A percentile compares a stretch with the other conserved stretches of the same genome.
These are phyloP conservation scores for Cadophora sp. DNA, from an alignment of 2,329 filamentous ascomycete genomes.

Conservation along the genomic window DNA sequence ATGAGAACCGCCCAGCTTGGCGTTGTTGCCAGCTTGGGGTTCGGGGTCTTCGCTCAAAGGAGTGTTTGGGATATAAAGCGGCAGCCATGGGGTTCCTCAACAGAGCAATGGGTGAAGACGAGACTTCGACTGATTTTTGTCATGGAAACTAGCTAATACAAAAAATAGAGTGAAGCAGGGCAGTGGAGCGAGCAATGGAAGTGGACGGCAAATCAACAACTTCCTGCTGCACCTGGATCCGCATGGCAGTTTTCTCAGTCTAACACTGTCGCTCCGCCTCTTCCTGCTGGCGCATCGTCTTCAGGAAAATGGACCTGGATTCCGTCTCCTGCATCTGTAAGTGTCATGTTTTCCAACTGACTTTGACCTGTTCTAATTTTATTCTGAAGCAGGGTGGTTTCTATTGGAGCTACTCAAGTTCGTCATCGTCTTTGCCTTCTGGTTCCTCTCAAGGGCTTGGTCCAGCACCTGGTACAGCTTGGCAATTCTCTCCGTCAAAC, in stretches of 20 bases:
- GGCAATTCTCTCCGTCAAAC: not conserved
- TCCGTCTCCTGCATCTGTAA: not conserved
- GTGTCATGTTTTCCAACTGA: not conserved
- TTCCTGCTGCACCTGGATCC: not conserved
- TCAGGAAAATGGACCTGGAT: conserved; percentile 4
- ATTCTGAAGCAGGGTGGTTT: not conserved
- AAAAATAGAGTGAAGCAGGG: not conserved
- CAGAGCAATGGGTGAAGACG: conserved; percentile 4
- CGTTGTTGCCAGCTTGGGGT: conserved; percentile 5
- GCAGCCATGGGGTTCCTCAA: not conserved
- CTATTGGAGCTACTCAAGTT: not conserved
- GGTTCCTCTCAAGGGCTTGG: not conserved
- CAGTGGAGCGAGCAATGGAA: conserved; percentile 9
- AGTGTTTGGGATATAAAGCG: not conserved
- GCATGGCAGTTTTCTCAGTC: conserved; percentile 7
- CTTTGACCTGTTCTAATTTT: not conserved
- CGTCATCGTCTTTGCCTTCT: not conserved
- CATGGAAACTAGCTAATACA: not conserved
- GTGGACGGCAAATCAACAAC: conserved; percentile 3
- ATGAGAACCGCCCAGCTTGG: conserved; percentile 1
- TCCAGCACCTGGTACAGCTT: conserved; percentile 4
- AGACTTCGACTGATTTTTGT: not conserved
- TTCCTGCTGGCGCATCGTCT: conserved; percentile 1
- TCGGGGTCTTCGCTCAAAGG: not conserved
- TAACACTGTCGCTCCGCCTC: not conserved